These are phyloP conservation scores for Kalanchoe fedtschenkoi DNA, from an alignment of 164 flowering plant species.

Conservation along the genomic window DNA sequence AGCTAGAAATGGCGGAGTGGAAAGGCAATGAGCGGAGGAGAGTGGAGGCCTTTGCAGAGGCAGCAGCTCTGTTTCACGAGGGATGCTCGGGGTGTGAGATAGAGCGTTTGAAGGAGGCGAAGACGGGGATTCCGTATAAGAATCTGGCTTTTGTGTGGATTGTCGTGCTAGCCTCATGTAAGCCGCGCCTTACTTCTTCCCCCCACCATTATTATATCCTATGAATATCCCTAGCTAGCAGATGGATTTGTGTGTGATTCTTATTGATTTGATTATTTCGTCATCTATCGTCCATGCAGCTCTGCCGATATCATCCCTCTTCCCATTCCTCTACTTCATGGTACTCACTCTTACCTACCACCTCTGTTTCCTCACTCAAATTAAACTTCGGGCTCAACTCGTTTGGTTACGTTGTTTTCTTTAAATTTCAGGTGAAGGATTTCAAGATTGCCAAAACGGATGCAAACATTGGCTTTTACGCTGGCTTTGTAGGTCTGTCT, in stretches of 20 bases:
- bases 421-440: conserved; percentile 35
- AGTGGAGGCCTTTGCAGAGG: not conserved
- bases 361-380: not conserved
- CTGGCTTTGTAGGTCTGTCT: conserved; percentile 54
- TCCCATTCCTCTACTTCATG: conserved; percentile 71
- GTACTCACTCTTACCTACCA: conserved; percentile 15
- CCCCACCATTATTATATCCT: not conserved
- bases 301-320: conserved; percentile 47
- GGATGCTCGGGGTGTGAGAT: conserved; percentile 1
- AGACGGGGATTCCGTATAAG: not conserved
- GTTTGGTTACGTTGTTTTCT: not conserved
- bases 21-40: not conserved
- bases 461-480: conserved; percentile 67
- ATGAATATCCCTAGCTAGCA: not conserved
- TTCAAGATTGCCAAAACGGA: conserved; percentile 49
- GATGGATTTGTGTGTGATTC: not conserved
- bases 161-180: conserved; percentile 2
- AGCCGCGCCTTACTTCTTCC: not conserved
- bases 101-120: not conserved
- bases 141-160: conserved; percentile 5
- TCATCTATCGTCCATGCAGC: conserved; percentile 26
- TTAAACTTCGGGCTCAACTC: not conserved
- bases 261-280: not conserved
- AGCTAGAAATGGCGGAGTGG: not conserved
- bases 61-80: not conserved